Conservation (phyloP, 202 grass and related monocot genomes). For the Carex sylvatica region DNA sequence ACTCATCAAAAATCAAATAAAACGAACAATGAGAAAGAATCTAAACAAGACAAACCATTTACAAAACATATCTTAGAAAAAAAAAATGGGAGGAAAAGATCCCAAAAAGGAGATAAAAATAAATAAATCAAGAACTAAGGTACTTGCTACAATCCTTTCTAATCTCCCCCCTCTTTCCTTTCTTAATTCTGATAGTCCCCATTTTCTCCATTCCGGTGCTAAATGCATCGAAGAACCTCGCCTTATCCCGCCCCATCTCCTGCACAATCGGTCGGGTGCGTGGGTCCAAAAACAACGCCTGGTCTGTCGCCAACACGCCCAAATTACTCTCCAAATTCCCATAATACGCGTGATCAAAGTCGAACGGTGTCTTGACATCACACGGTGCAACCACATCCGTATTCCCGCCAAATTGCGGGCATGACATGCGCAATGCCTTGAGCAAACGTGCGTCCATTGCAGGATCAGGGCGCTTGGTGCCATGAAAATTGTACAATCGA, state of each 20-base stretch:
- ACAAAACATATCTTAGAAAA: neutral
- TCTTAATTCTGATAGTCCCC: slow-evolving; percentile 75
- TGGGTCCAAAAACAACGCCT: slow-evolving; percentile 57
- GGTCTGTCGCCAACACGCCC: slow-evolving; percentile 50
- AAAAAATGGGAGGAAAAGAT: neutral
- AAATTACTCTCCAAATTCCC: slow-evolving; percentile 50
- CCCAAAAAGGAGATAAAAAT: too few relatives aligned
- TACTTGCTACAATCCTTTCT: slow-evolving; percentile 71
- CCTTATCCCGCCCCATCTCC: slow-evolving; percentile 50
- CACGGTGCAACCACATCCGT: slow-evolving; percentile 68
- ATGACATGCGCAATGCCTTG: slow-evolving; percentile 83
- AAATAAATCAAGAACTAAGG: slow-evolving; percentile 17
- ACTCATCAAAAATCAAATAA: neutral
- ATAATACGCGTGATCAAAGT: slow-evolving; percentile 86
- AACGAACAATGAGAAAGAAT: neutral
- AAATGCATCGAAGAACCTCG: slow-evolving; percentile 62
- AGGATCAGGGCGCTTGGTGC: slow-evolving; percentile 57
- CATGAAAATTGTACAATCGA: slow-evolving; percentile 74
- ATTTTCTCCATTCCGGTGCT: slow-evolving; percentile 60
- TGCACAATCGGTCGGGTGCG: slow-evolving; percentile 53
- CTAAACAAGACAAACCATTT: neutral
- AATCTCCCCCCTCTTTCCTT: slow-evolving; percentile 71
- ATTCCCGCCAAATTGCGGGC: slow-evolving; percentile 68
- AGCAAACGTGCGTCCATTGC: slow-evolving; percentile 73
- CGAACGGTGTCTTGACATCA: slow-evolving; percentile 88